These are phyloP conservation scores for Aspergillus wentii DNA, from an alignment of 495 filamentous ascomycete genomes.

Conservation along the genomic window DNA sequence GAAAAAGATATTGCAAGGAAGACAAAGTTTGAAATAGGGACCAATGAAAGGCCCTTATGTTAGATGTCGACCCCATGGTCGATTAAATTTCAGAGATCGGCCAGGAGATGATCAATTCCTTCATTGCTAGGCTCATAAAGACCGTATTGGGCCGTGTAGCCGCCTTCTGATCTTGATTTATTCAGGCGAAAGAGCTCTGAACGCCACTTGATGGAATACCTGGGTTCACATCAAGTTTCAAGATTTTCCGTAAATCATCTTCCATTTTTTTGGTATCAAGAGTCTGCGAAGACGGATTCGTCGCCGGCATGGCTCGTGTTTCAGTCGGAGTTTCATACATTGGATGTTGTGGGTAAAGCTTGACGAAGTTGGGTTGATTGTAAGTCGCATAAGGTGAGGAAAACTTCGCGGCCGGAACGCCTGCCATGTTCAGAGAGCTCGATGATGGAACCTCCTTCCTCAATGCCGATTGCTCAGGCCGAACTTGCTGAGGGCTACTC, in stretches of 20 bases:
- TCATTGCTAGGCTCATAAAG: no score
- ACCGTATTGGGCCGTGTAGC: no score
- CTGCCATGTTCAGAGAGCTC: constrained; percentile 6
- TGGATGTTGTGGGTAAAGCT: constrained; percentile 7
- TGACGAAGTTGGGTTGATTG: constrained; percentile 4
- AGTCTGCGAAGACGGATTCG: constrained; percentile 19
- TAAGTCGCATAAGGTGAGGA: constrained; percentile 6
- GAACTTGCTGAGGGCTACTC: constrained; percentile 13
- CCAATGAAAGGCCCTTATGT: no score
- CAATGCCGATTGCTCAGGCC: constrained; percentile 16
- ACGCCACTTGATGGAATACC: constrained; percentile 22
- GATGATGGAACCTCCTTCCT: constrained; percentile 21
- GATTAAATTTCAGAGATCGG: no score
- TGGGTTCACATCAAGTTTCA: constrained; percentile 41
- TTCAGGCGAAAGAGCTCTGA: constrained; percentile 37
- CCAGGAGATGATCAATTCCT: no score
- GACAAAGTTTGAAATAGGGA: no score
- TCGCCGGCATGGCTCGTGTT: constrained; percentile 18
- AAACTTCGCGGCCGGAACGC: constrained; percentile 5
- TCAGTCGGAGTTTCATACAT: constrained; percentile 18
- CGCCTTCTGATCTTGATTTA: no score
- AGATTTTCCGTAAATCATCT: constrained; percentile 48
- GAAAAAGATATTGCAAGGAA: constrained; percentile 3
- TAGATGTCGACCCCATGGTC: no score
- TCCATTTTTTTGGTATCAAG: constrained; percentile 45